phyloP scores from a whole-genome alignment of 2,329 filamentous ascomycete species.

The Cordyceps pruinosa region DNA sequence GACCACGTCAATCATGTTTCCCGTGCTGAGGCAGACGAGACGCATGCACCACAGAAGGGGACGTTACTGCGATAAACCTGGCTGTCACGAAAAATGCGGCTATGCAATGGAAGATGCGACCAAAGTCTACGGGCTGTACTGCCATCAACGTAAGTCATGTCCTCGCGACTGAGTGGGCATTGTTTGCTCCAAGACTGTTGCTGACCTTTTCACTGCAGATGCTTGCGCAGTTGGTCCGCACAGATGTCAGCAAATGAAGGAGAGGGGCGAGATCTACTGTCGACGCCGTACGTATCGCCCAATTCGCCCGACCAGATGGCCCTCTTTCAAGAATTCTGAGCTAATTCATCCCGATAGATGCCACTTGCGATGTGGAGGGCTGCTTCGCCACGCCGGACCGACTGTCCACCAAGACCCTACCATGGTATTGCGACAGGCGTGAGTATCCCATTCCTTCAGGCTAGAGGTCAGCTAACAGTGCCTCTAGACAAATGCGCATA shows the following conservation, averaged over 20 bases:
- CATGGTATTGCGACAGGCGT: constrained; percentile 6
- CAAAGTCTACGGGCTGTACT: not conserved
- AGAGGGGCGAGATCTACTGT: not conserved
- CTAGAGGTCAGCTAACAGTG: not conserved
- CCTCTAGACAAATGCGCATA: not conserved
- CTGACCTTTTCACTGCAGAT: not conserved
- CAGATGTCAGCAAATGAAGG: not conserved
- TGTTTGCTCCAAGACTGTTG: not conserved
- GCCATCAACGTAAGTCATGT: not conserved
- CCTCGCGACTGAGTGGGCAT: no score
- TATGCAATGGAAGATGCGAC: not conserved
- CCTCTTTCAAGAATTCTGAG: not conserved
- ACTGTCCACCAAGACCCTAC: not conserved
- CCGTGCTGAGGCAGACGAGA: not conserved
- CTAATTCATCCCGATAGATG: not conserved
- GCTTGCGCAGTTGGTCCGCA: not conserved
- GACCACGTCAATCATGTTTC: not conserved
- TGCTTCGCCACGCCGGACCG: not conserved
- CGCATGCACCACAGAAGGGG: no score
- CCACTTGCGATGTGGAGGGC: not conserved
- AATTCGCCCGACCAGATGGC: no score
- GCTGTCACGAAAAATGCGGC: not conserved
- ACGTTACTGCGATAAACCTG: not conserved
- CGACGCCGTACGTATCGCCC: not conserved
- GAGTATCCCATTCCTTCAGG: not conserved